Evolutionary conservation across 2,329 filamentous ascomycete species (phyloP).

Genomic region (Eurotiales sp.): DNA sequence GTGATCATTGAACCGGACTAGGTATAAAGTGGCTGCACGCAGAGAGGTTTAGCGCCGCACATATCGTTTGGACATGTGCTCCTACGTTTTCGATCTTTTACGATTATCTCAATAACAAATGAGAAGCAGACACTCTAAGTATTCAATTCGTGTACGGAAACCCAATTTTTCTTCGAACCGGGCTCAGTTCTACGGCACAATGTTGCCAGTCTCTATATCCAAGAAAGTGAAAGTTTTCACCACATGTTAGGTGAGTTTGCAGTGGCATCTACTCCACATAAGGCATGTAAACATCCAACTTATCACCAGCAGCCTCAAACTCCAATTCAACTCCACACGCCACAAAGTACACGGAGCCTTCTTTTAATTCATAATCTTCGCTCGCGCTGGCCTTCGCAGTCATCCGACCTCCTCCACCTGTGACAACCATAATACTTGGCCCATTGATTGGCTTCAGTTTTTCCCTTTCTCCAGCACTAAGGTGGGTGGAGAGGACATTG

Average conservation of each 20-base stretch:
- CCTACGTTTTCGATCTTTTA: no score
- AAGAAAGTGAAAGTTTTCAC: no score
- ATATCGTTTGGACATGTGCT: no score
- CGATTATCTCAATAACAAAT: no score
- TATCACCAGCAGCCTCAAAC: slow-evolving; percentile 39
- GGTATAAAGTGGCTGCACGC: no score
- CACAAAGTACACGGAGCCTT: slow-evolving; percentile 66
- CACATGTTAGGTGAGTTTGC: background rate
- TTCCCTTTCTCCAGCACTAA: slow-evolving; percentile 59
- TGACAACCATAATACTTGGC: slow-evolving; percentile 62
- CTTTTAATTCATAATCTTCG: slow-evolving; percentile 51
- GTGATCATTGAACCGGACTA: no score
- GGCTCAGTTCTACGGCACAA: no score
- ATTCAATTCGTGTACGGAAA: no score
- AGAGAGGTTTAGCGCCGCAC: no score
- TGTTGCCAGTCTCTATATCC: no score
- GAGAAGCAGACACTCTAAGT: no score
- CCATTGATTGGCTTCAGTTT: slow-evolving; percentile 54
- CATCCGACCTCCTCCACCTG: slow-evolving; percentile 56
- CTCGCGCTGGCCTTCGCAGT: slow-evolving; percentile 43
- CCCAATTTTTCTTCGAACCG: no score
- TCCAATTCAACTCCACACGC: slow-evolving; percentile 53
- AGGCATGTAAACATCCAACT: slow-evolving; percentile 48
- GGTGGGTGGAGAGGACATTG: slow-evolving; percentile 58
- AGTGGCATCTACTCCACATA: slow-evolving; percentile 31